These are phyloP conservation scores for Globisporangium barbulae DNA, from an alignment of 352 stramenopile genomes.

Conservation along the genomic window DNA sequence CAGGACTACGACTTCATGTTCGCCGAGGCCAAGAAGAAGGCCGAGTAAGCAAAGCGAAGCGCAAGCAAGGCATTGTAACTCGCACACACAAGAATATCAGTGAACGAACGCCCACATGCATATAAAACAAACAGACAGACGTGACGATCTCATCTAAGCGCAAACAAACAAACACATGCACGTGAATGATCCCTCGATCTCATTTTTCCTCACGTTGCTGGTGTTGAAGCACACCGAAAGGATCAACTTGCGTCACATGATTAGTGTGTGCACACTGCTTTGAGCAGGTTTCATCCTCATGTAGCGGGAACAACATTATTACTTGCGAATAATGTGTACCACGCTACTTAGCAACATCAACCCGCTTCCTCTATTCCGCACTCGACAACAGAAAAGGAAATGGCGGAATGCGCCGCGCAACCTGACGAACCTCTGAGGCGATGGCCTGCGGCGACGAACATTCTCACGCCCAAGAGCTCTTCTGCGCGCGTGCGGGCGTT, in stretches of 20 bases:
- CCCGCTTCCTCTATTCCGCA: not conserved
- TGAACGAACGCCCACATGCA: not conserved
- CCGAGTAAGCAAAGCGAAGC: conserved; percentile 36
- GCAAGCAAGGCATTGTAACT: conserved; percentile 2
- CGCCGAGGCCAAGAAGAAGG: conserved; percentile 85
- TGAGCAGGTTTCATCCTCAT: too few species aligned
- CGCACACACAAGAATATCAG: conserved; percentile 1
- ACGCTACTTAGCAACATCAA: not conserved
- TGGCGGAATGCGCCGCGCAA: conserved; percentile 2
- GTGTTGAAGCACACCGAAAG: too few species aligned
- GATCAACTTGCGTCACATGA: too few species aligned
- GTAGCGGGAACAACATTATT: too few species aligned
- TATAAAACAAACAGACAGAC: not conserved
- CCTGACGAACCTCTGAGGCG: not conserved
- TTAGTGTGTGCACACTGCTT: too few species aligned
- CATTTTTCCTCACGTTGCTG: too few species aligned
- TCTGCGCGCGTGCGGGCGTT: not conserved
- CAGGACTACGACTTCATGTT: conserved; percentile 91
- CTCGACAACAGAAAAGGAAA: not conserved
- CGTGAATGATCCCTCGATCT: too few species aligned
- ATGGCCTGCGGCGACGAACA: not conserved
- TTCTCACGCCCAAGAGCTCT: not conserved
- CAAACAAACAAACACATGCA: not conserved
- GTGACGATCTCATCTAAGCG: not conserved
- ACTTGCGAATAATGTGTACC: not conserved